Evolutionary conservation across 2,329 filamentous ascomycete species (phyloP), one percentile per base, ranked within the genome.

Genomic region (Cladosporium sp.): DNA sequence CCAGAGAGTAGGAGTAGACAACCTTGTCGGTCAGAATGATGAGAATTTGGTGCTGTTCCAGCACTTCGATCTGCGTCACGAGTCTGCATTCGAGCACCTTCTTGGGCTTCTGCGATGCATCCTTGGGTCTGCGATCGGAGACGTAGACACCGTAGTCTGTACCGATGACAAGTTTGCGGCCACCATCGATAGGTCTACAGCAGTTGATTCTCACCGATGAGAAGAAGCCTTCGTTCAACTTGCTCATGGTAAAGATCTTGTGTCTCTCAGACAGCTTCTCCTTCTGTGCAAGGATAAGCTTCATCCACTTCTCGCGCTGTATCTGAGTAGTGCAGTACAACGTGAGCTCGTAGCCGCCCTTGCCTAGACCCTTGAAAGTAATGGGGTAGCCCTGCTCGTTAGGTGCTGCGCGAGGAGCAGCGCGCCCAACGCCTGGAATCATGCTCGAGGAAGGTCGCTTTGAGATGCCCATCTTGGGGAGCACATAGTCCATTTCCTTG

Each of bases 401-500:
- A 13, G 67, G 66, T 8, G 24, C 75, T 52, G 73, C 72, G 20
- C 69, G 68, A 42, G 70, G 70, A 36, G 77, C 71, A 56, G 82
- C 83, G 41, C 72, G 66, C 7, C 68, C 64, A 7, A 71, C 75
- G 15, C 78, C 78, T 19, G 81, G 78, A 39, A 95, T 82, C 62
- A 97, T 76, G 67, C 89, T 92, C 2, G 90, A 93, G 1, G 92
- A 95, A 12, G 91, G 85, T 45, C 93, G 80, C 73, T 96, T 97
- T 29, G 89, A 77, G 40, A 89, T 78, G 19, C 90, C 90, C 43
- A 85, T 71, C 56, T 82, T 84, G 3, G 91, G 91, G 37, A 96
- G 88, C 24, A 97, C 85, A 66, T 96, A 90, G 47, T 97, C 92
- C 92, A 99, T 97, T 66, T 97, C 92, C 47, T 87, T 85, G 59